These are phyloP conservation scores for Beta lomatogona DNA, from an alignment of 179 eudicot species.

Conservation along the genomic window DNA sequence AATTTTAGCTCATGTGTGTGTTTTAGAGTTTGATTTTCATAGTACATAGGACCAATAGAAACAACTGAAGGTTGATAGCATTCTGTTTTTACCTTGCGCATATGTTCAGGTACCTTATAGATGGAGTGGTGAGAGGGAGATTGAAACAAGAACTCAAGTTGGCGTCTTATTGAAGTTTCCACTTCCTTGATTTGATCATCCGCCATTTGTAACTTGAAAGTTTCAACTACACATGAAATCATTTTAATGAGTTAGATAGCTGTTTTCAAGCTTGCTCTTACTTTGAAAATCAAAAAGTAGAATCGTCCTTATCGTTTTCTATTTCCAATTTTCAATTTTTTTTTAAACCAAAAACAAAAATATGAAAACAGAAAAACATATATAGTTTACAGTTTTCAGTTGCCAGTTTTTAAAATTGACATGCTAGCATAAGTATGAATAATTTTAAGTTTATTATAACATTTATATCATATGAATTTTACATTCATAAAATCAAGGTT, in stretches of 20 bases:
- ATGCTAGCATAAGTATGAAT: too few relatives aligned
- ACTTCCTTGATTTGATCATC: background rate
- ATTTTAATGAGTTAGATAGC: background rate
- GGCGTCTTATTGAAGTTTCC: background rate
- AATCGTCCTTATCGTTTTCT: too few relatives aligned
- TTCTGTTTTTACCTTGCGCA: constrained; percentile 19
- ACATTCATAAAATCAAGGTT: too few relatives aligned
- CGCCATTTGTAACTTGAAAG: background rate
- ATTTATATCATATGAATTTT: too few relatives aligned
- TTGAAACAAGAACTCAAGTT: background rate
- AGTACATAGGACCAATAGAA: constrained; percentile 38
- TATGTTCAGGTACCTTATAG: constrained; percentile 28
- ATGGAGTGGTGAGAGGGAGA: constrained; percentile 19
- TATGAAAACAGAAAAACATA: too few relatives aligned
- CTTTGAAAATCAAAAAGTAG: accelerated
- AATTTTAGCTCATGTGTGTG: constrained; percentile 29
- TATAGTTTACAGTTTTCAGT: too few relatives aligned
- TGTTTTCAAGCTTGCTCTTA: too few relatives aligned
- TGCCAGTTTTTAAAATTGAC: too few relatives aligned
- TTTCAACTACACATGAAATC: background rate
- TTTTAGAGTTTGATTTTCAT: constrained; percentile 20
- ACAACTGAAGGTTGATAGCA: constrained; percentile 31
- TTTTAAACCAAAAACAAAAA: too few relatives aligned
- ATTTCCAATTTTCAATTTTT: too few relatives aligned
- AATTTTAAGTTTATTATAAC: too few relatives aligned